Evolutionary conservation across 23 red algal genomes (phyloP), one percentile per base, ranked within the genome.

Genomic region (Gracilaria domingensis): DNA sequence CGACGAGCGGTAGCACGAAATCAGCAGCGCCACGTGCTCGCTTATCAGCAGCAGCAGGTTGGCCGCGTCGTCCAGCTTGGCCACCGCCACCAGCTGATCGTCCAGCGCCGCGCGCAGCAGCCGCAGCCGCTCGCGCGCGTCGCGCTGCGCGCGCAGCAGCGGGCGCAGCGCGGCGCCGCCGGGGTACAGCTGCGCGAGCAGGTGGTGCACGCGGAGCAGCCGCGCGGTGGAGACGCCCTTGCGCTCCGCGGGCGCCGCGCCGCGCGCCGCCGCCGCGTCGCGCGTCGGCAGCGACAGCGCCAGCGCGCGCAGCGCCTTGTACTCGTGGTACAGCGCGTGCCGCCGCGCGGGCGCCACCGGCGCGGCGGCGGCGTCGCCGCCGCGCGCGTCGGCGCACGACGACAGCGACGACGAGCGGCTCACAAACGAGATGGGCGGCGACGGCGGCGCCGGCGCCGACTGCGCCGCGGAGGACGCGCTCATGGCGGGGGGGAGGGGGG

Each of bases 11-110:
- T 86, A 72, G 45, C 66, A 86, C 53, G 82, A 86, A 30, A 55
- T 73, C 8, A 86, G 82, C 62, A 86, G 21, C 59, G 51, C 34
- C 20, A 86, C 61, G 59, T 86, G 82, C 36, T 86, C 82, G 5
- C 28, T 28, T 8, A 86, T 34, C 21, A 86, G 61, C 35, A 86
- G 66, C 59, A 86, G 62, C 40, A 86, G 44, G 59, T 86, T 86
- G 42, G 59, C 82, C 16, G 59, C 82, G 66, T 86, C 82, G 21
- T 69, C 59, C 60, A 86, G 33, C 45, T 86, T 86, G 37, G 29
- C 40, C 59, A 86, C 9, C 18, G 82, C 82, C 0, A 16, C 13
- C n/a, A 37, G 34, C 66, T 86, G 82, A 47, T 86, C 82, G 29
- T 42, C 0, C 35, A 86, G 37, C 60, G 82, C 61, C 16, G 16